These are phyloP conservation scores for Setaria italica DNA, from an alignment of 202 grass and related monocot species.

Conservation along the genomic window DNA sequence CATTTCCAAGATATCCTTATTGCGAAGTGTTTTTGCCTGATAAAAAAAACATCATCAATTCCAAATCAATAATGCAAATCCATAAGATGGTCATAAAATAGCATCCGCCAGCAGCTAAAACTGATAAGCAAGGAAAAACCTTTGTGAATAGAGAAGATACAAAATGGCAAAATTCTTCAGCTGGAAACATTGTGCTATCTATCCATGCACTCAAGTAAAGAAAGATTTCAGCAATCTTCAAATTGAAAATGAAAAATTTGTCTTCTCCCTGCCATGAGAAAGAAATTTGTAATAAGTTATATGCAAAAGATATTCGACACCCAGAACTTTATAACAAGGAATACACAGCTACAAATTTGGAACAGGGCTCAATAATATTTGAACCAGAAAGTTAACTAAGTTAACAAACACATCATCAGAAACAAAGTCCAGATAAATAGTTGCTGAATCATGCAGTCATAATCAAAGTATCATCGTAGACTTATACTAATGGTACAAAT, in stretches of 20 bases:
- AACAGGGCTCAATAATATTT: slow-evolving; percentile 22
- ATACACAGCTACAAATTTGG: slow-evolving; percentile 29
- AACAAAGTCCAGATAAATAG: slow-evolving; percentile 9
- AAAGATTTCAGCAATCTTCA: slow-evolving; percentile 86
- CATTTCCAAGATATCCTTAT: slow-evolving; percentile 69
- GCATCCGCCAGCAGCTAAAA: slow-evolving; percentile 5
- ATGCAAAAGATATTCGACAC: slow-evolving; percentile 25
- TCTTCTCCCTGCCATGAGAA: slow-evolving; percentile 75
- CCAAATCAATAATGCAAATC: slow-evolving; percentile 2
- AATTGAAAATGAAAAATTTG: slow-evolving; percentile 71
- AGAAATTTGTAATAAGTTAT: slow-evolving; percentile 26
- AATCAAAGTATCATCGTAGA: neutral
- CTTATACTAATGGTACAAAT: neutral
- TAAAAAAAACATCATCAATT: slow-evolving; percentile 12
- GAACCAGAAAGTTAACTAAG: neutral
- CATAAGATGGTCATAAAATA: slow-evolving; percentile 9
- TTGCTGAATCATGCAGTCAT: neutral
- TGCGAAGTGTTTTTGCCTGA: slow-evolving; percentile 54
- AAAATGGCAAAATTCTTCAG: slow-evolving; percentile 73
- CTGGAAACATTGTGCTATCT: slow-evolving; percentile 50
- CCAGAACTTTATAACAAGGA: slow-evolving; percentile 20
- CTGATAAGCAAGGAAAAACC: slow-evolving; percentile 40
- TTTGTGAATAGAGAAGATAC: slow-evolving; percentile 70
- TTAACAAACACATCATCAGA: slow-evolving; percentile 24
- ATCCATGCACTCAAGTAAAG: slow-evolving; percentile 61